phyloP scores from a whole-genome alignment of 306 rosid species.

The barrel medic (Medicago truncatula) region MtrunA17r5.0-ANR NC_053047.1:40726001-40726500 shows the following conservation, averaged over 20 bases:
- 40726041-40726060: too few relatives aligned
- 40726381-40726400: slow-evolving; percentile 38
- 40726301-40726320: too few relatives aligned
- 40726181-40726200: slow-evolving; percentile 45
- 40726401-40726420: slow-evolving; percentile 60
- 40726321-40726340: neutral
- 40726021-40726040: neutral
- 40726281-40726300: slow-evolving; percentile 26
- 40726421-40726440: too few relatives aligned
- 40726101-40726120: neutral
- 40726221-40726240: slow-evolving; percentile 31
- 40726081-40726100: slow-evolving; percentile 4
- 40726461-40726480: too few relatives aligned
- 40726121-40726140: too few relatives aligned
- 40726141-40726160: too few relatives aligned
- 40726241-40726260: too few relatives aligned
- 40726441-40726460: too few relatives aligned
- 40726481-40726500: too few relatives aligned
- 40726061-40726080: neutral
- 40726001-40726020: neutral
- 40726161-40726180: too few relatives aligned
- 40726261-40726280: slow-evolving; percentile 42
- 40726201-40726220: slow-evolving; percentile 47
- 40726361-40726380: slow-evolving; percentile 13
- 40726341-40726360: slow-evolving; percentile 15